Base-by-base conservation (phyloP, 2,329 filamentous ascomycete species). In the Colletotrichum phormii region DNA sequence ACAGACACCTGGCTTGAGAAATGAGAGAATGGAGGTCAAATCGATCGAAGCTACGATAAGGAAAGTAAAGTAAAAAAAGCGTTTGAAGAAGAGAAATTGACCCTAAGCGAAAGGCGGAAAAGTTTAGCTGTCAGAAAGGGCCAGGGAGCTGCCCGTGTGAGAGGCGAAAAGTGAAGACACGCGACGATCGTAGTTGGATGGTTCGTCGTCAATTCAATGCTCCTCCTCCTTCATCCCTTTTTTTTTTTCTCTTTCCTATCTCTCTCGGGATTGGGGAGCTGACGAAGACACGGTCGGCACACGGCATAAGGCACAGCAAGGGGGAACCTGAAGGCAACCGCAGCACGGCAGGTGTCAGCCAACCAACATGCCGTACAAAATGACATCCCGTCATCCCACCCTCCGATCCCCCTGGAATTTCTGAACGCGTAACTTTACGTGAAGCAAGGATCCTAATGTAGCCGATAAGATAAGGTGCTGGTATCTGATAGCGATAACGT, bases 261-360 rank as follows among this genome's bases (percentile, higher is more conserved):
- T 15, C 24, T 18, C 37, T 42, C 22, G 55, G 64, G 51, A 13
- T 13, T 18, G 12, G 63, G 69, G 53, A 26, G 70, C 59, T 72
- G 65, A 70, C 60, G 60, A 64, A 72, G 69, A 63, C 69, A 64
- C 59, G 26, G 53, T 57, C 33, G 65, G 64, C 51, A 51, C 24
- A 51, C 51, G 49, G 31, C 15, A 55, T 54, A 12, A 22, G 51
- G 49, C 33, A 51, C 51, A 33, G 31, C 15, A 64, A 64, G 18
- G 24, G 51, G 31, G 49, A 37, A 12, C 37, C 37, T 42, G 35
- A 5, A 11, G 37, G 26, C 24, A 51, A 42, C 26, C 29, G 46
- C 46, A 53, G 42, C 42, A 49, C 18, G 46, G 29, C 46, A 35
- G 53, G 37, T 46, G 24, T 46, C 51, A 59, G 46, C 51, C 64